phyloP scores from a whole-genome alignment of 2,329 filamentous ascomycete genomes.

The Madurella mycetomatis region DNA sequence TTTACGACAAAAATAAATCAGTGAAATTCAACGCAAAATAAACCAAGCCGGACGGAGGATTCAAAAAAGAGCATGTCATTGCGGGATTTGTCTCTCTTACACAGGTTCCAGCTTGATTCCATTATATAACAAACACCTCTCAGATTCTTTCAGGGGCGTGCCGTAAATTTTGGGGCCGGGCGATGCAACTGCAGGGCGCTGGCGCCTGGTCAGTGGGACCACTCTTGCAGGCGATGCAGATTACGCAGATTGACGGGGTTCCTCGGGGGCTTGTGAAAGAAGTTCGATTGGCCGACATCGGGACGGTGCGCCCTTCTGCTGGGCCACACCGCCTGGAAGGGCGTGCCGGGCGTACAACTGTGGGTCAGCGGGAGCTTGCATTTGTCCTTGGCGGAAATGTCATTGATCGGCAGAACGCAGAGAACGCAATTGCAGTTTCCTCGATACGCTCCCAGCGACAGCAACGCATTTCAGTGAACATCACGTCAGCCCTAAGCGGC shows the following conservation, averaged over 20 bases:
- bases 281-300: slow-evolving; percentile 19
- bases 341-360: slow-evolving; percentile 1
- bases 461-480: not conserved
- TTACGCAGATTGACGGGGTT: not conserved
- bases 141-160: slow-evolving; percentile 9
- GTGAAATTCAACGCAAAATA: not conserved
- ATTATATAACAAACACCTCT: slow-evolving; percentile 12
- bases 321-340: slow-evolving; percentile 17
- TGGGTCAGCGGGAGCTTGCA: not conserved
- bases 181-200: slow-evolving; percentile 9
- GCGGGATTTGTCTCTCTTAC: slow-evolving; percentile 18
- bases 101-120: slow-evolving; percentile 13
- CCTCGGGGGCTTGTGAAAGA: slow-evolving; percentile 1
- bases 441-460: not conserved
- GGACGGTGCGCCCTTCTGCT: slow-evolving; percentile 16
- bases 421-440: not conserved
- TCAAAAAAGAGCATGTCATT: not conserved
- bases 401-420: not conserved
- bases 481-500: too few species aligned
- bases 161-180: slow-evolving; percentile 6
- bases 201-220: slow-evolving; percentile 13
- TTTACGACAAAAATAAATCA: not conserved
- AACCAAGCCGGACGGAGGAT: not conserved
- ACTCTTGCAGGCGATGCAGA: not conserved
- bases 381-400: not conserved